Conservation (phyloP, 2,329 filamentous ascomycete genomes). For the Beauveria medogensis region DNA sequence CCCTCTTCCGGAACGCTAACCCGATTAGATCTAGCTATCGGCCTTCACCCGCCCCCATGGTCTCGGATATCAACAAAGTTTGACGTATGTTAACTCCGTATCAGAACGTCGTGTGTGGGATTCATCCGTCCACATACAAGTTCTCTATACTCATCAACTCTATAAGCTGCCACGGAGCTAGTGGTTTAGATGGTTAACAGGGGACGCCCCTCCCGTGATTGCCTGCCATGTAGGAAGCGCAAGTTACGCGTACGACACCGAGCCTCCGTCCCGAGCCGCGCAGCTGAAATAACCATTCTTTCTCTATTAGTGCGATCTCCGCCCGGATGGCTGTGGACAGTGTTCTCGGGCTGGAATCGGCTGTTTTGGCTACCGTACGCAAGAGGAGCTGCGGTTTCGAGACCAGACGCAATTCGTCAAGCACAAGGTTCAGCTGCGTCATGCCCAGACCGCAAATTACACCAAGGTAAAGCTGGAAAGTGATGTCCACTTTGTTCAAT, state of each 20-base stretch:
- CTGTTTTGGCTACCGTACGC: constrained; percentile 20
- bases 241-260: constrained; percentile 17
- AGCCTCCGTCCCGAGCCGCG: not conserved
- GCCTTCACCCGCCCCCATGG: not conserved
- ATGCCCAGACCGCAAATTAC: not conserved
- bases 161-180: not conserved
- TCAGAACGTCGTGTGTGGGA: not conserved
- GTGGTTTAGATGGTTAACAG: constrained; percentile 17
- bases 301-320: constrained; percentile 17
- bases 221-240: constrained; percentile 18
- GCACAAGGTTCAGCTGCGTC: constrained; percentile 10
- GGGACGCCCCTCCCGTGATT: constrained; percentile 17
- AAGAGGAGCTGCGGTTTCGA: constrained; percentile 17
- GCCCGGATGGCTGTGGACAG: constrained; percentile 17
- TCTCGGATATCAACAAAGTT: not conserved
- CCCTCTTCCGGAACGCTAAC: constrained; percentile 3
- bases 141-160: not conserved
- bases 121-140: not conserved
- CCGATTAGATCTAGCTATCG: not conserved
- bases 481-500: not conserved
- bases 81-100: not conserved
- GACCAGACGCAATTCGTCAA: constrained; percentile 16
- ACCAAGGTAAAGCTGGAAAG: not conserved
- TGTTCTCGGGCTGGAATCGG: constrained; percentile 17
- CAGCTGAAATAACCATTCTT: not conserved